Base-by-base conservation (phyloP, 345 rosid genomes). In the Populus ilicifolia region DNA sequence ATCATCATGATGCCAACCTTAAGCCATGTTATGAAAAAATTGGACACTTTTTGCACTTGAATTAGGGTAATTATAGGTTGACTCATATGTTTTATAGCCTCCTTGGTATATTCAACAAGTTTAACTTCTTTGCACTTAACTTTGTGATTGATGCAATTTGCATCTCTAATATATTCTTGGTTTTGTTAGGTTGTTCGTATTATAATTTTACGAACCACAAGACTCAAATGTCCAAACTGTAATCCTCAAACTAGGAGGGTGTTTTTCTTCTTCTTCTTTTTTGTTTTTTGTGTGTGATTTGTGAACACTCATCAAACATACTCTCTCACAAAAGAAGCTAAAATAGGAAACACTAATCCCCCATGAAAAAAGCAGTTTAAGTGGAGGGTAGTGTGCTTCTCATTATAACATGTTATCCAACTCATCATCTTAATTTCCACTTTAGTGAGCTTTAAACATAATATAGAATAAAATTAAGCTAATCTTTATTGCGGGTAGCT, bases 381-480 rank as follows among this genome's bases (percentile, higher is more conserved):
- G 80, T 41, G 38, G 63, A 44, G 59, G 67, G 36, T 20, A 25
- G 13, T 64, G 85, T 77, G 80, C 74, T 48, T 46, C 39, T 79
- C 76, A 77, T 84, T 64, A 80, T 78, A 78, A 74, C 81, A 68
- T 63, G 78, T 71, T 56, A 73, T 74, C 84, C 87, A 82, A 78
- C 83, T 78, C 86, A 82, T 78, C 75, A 52, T 81, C 75, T 65
- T 74, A 80, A 39, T 80, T 63, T 27, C 64, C 73, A 71, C 80
- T 73, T 80, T 78, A 69, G 52, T 9, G 11, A 71, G 73, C 84
- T 80, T 82, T 87, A 78, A 82, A 84, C 83, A 76, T 72, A 78
- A 83, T 78, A 44, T 18, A 44, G 76, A 73, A 67, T 74, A 81
- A 79, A 79, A 59, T 79, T 70, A 86, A 72, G 74, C 80, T 79